Evolutionary conservation across 202 grass and related monocot genomes (phyloP).

Genomic region (Schoenoplectus tabernaemontani): DNA sequence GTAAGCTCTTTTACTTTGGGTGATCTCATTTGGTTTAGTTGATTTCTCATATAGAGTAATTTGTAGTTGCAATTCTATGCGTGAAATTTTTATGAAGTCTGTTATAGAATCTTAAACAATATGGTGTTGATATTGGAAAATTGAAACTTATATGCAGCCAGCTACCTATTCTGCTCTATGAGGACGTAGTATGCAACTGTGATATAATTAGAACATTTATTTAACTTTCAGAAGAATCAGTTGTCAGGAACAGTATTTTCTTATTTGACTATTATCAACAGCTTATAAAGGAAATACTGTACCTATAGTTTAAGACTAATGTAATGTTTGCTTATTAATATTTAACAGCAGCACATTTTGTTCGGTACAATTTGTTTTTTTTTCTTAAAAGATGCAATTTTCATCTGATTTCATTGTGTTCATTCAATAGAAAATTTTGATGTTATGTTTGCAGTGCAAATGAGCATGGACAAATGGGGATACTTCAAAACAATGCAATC

Average conservation of each 20-base stretch:
- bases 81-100: background rate
- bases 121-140: background rate
- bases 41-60: background rate
- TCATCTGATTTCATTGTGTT: background rate
- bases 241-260: background rate
- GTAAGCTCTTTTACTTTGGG: slow-evolving; percentile 28
- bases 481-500: slow-evolving; percentile 26
- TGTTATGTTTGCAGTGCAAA: slow-evolving; percentile 6
- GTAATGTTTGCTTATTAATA: background rate
- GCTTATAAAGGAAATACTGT: too few relatives aligned
- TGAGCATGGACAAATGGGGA: slow-evolving; percentile 22
- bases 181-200: background rate
- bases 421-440: background rate
- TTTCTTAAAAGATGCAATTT: background rate
- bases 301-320: background rate
- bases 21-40: background rate
- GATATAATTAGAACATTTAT: background rate
- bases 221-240: too few relatives aligned
- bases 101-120: background rate
- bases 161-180: background rate
- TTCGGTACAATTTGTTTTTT: background rate
- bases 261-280: too few relatives aligned
- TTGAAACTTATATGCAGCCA: background rate
- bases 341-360: background rate
- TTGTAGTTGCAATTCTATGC: background rate